Conservation (phyloP, 306 rosid species). For the Ochetophila trinervis region DNA sequence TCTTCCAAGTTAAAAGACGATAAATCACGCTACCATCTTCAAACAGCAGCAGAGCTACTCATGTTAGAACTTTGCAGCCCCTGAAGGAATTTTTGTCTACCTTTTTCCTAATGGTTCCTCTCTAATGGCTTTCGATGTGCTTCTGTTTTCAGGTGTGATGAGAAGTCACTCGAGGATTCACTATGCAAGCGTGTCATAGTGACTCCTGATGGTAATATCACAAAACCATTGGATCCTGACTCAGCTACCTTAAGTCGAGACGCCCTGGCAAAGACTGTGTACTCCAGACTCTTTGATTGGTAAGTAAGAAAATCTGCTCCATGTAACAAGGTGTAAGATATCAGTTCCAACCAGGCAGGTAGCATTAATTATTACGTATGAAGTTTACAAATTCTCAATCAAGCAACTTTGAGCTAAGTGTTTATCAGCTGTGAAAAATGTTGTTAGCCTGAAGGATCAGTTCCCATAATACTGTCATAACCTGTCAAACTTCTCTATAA, state of each 20-base stretch:
- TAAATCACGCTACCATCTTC: slow-evolving; percentile 65
- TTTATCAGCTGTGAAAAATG: slow-evolving; percentile 4
- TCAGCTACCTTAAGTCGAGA: slow-evolving; percentile 77
- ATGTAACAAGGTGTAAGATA: background rate
- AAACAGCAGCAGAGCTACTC: slow-evolving; percentile 65
- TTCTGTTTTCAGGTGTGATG: slow-evolving; percentile 58
- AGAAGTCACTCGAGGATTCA: slow-evolving; percentile 63
- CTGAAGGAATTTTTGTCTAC: background rate
- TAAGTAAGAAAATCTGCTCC: slow-evolving; percentile 27
- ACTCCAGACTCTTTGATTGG: slow-evolving; percentile 80
- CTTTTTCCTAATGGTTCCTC: slow-evolving; percentile 4
- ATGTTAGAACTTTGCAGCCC: slow-evolving; percentile 40
- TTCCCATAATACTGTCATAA: background rate
- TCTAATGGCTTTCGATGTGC: slow-evolving; percentile 19
- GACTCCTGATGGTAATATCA: slow-evolving; percentile 85
- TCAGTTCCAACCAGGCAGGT: slow-evolving; percentile 7
- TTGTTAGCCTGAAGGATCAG: background rate
- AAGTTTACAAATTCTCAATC: background rate
- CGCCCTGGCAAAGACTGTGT: slow-evolving; percentile 78
- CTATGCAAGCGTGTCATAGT: slow-evolving; percentile 89
- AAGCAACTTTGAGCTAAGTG: background rate
- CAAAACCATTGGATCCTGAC: slow-evolving; percentile 66
- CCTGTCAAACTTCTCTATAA: slow-evolving; percentile 4
- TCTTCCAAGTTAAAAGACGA: slow-evolving; percentile 78
- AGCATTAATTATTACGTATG: background rate